Conservation (phyloP, 106 monocot species). For the Allium cepa region DNA sequence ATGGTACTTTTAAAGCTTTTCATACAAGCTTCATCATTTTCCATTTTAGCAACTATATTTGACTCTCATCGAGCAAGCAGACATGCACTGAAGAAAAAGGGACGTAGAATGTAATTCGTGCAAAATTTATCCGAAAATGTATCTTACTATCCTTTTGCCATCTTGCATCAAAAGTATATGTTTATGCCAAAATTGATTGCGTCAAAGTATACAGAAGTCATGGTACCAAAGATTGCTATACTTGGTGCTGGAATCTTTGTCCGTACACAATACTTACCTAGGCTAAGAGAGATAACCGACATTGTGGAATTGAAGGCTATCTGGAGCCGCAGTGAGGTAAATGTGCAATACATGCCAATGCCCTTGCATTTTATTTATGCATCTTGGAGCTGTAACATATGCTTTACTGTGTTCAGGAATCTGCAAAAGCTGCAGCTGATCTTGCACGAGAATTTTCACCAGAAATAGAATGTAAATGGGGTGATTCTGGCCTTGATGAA, state of each 20-base stretch:
- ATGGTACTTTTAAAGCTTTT: too few relatives aligned
- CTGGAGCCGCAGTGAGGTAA: slow-evolving; percentile 92
- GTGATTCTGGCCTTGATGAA: slow-evolving; percentile 78
- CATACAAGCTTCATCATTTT: too few relatives aligned
- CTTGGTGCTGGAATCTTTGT: slow-evolving; percentile 87
- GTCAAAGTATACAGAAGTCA: background rate
- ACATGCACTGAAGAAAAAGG: too few relatives aligned
- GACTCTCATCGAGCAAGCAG: too few relatives aligned
- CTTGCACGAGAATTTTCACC: slow-evolving; percentile 80
- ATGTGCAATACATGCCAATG: background rate
- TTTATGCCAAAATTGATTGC: too few relatives aligned
- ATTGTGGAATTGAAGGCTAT: slow-evolving; percentile 46
- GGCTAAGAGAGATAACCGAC: slow-evolving; percentile 68
- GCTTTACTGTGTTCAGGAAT: slow-evolving; percentile 35
- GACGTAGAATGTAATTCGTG: too few relatives aligned
- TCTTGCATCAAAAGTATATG: too few relatives aligned
- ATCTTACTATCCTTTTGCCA: too few relatives aligned
- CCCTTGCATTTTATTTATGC: background rate
- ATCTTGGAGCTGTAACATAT: background rate
- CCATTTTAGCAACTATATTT: too few relatives aligned
- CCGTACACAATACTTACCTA: slow-evolving; percentile 81
- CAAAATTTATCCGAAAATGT: too few relatives aligned
- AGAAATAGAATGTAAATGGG: slow-evolving; percentile 74
- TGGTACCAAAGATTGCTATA: slow-evolving; percentile 62
- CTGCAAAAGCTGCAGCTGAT: slow-evolving; percentile 77